Conservation (phyloP, 2,329 filamentous ascomycete species). For the Periconia sp. region DNA sequence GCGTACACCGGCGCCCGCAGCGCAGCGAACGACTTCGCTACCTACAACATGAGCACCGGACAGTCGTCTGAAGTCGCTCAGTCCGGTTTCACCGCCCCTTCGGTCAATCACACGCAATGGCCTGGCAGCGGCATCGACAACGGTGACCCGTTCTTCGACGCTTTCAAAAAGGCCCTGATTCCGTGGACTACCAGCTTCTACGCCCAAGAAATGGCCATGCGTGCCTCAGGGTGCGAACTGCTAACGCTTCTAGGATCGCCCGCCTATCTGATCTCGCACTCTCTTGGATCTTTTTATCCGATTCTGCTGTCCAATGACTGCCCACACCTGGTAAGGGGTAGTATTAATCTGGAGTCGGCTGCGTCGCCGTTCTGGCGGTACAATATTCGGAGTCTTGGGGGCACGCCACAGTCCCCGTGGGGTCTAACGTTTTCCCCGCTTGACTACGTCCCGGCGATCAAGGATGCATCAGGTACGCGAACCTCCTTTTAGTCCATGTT, state of each 20-base stretch:
- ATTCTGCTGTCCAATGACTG: conserved; percentile 24
- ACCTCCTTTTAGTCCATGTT: neutral
- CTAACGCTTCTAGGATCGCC: conserved; percentile 16
- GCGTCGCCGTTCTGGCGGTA: conserved; percentile 16
- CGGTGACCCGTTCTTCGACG: conserved; percentile 21
- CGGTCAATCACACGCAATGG: conserved; percentile 20
- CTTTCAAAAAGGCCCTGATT: conserved; percentile 18
- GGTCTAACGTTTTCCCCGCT: conserved; percentile 22
- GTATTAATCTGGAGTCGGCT: conserved; percentile 25
- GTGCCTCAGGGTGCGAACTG: conserved; percentile 16
- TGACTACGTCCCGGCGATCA: conserved; percentile 15
- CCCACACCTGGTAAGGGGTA: conserved; percentile 20
- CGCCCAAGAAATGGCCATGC: conserved; percentile 21
- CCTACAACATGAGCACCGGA: conserved; percentile 3
- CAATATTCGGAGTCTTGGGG: conserved; percentile 11
- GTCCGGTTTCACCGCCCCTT: conserved; percentile 7
- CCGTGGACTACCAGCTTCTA: conserved; percentile 17
- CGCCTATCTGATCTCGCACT: conserved; percentile 21
- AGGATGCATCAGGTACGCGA: neutral
- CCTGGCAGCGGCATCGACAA: conserved; percentile 16
- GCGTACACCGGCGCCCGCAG: conserved; percentile 8
- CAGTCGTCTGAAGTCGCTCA: neutral
- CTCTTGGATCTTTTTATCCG: conserved; percentile 22
- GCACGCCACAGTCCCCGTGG: conserved; percentile 18
- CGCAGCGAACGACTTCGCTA: conserved; percentile 4